phyloP scores from a whole-genome alignment of 495 filamentous ascomycete genomes.

The Penicillium angulare region DNA sequence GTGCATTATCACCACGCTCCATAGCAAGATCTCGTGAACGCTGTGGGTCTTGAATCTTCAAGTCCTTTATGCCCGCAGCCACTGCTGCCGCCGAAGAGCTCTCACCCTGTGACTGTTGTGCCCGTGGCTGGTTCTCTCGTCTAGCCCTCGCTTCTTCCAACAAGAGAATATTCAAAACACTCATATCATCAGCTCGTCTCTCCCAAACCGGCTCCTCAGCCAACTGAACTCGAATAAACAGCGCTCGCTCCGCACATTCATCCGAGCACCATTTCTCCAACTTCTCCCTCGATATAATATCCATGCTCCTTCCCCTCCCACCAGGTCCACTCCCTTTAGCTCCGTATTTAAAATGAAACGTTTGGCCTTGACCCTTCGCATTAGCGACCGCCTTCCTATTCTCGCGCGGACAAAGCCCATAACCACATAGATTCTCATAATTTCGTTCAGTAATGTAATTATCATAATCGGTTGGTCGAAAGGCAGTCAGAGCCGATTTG shows the following conservation, averaged over 20 bases:
- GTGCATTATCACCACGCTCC: constrained; percentile 45
- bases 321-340: constrained; percentile 50
- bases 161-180: constrained; percentile 46
- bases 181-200: constrained; percentile 47
- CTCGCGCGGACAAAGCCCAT: constrained; percentile 66
- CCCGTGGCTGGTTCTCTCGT: constrained; percentile 9
- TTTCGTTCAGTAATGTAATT: constrained; percentile 84
- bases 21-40: constrained; percentile 41
- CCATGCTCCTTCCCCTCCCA: constrained; percentile 49
- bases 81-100: constrained; percentile 16
- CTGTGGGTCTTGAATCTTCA: constrained; percentile 29
- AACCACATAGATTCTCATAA: constrained; percentile 75
- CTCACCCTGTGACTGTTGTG: constrained; percentile 8
- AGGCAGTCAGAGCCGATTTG: constrained; percentile 59
- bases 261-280: constrained; percentile 88
- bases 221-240: constrained; percentile 86
- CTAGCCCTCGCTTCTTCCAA: constrained; percentile 48
- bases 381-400: constrained; percentile 43
- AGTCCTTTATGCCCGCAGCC: constrained; percentile 29
- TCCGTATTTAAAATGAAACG: constrained; percentile 49
- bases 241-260: constrained; percentile 69
- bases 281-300: constrained; percentile 61
- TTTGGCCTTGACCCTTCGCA: constrained; percentile 30
- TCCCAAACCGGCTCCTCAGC: constrained; percentile 75
- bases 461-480: constrained; percentile 85